Base-by-base conservation (phyloP, 805 yeast species). In the Candida lessepsii region DNA sequence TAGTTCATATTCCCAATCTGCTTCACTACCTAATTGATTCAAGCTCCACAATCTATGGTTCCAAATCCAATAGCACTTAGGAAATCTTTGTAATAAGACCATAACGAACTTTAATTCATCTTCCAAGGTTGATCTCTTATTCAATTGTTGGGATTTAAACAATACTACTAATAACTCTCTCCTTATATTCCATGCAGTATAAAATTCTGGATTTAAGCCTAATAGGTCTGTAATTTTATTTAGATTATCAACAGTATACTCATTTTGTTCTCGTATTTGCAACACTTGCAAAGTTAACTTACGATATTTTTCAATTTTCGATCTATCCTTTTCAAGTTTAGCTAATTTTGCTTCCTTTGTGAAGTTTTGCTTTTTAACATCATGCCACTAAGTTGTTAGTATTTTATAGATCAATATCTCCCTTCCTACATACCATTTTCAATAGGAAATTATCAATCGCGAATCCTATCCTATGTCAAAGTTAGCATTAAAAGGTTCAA, bases 21-120 rank as follows among this genome's bases (percentile, higher is more conserved):
- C 77, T 24, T 77, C 75, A 14, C 67, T 56, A 25, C 76, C 71
- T 29, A 68, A 43, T 43, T 57, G 54, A 39, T 50, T 51, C 28
- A 91, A 61, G 31, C 85, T 75, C 98, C 99, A 93, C 9, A 76
- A 64, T 26, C 99, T 70, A 57, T 93, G 97, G 51, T 82, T 85
- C 97, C 98, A 93, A 9, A 93, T 81, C 96, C 98, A 93, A 56
- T 93, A 93, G 29, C 90, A 87, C 58, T 93, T 93, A 1, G 99
- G 98, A 49, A 63, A 81, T 41, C 70, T 61, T 40, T 75, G 76
- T 50, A 93, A 61, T 48, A 80, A 76, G 0, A 57, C 60, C 65
- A 82, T 68, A 1, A 81, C 71, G 54, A 86, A 80, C 17, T 61
- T 48, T 32, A 93, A 66, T 48, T 91, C 99, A 3, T 65, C 58